Evolutionary conservation across 78 protist species (phyloP).

Genomic region (Paulinella micropora): DNA sequence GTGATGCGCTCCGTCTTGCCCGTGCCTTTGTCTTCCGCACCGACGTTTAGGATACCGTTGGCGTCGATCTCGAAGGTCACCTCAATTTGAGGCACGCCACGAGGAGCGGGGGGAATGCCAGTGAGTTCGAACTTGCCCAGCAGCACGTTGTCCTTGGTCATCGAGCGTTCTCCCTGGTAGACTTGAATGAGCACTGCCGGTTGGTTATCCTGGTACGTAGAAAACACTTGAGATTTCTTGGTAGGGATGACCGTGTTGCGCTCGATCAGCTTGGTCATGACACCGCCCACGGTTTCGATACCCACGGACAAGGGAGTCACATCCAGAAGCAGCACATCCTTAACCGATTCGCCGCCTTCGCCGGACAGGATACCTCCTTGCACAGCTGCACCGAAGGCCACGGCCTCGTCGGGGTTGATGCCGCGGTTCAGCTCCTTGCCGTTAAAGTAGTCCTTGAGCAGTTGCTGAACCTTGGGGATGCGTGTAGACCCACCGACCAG

Average conservation of each 20-base stretch:
- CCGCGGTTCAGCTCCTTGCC: constrained; percentile 92
- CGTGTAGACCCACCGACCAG: constrained; percentile 98
- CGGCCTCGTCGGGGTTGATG: constrained; percentile 99
- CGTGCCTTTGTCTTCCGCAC: constrained; percentile 80
- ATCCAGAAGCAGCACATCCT: constrained; percentile 65
- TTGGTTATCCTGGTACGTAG: constrained; percentile 90
- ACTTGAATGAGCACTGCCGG: constrained; percentile 76
- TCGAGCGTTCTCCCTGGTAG: constrained; percentile 92
- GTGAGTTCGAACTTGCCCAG: constrained; percentile 78
- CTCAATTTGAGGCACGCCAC: constrained; percentile 59
- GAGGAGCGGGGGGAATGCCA: constrained; percentile 63
- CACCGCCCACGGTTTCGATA: constrained; percentile 92
- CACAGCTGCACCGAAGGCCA: constrained; percentile 95
- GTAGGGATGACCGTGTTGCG: constrained; percentile 82
- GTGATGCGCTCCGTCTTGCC: constrained; percentile 68
- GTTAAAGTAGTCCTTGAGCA: constrained; percentile 85
- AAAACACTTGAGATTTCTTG: constrained; percentile 82
- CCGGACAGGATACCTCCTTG: constrained; percentile 92
- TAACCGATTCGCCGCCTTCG: constrained; percentile 53
- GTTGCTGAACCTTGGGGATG: constrained; percentile 90
- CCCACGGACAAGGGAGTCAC: constrained; percentile 88
- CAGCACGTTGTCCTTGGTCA: constrained; percentile 76
- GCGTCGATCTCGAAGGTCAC: constrained; percentile 82
- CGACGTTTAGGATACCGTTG: constrained; percentile 78
- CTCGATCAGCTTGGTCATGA: constrained; percentile 81